Evolutionary conservation across 208 protist genomes (phyloP).

Genomic region (Balamuthia mandrillaris): DNA sequence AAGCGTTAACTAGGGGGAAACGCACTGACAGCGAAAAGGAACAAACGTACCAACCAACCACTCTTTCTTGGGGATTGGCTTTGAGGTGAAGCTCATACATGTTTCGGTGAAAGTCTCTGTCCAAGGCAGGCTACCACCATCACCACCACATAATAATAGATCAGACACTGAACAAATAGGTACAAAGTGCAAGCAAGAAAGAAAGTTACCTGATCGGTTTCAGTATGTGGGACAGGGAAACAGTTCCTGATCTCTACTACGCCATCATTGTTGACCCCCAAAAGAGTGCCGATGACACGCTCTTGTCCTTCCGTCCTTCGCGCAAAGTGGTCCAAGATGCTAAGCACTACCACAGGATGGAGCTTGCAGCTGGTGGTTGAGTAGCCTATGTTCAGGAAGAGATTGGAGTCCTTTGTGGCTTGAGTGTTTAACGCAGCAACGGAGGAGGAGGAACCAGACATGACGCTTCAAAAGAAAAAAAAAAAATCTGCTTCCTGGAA

Average conservation of each 20-base stretch:
- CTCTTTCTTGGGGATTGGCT: conserved; percentile 60
- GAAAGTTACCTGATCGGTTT: conserved; percentile 48
- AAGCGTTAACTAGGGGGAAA: neutral
- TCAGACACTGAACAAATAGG: too few relatives aligned
- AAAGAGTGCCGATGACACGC: conserved; percentile 70
- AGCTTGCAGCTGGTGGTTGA: conserved; percentile 78
- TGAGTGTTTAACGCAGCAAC: too few relatives aligned
- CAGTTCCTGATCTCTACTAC: conserved; percentile 66
- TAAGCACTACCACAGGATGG: conserved; percentile 70
- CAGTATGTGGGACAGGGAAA: conserved; percentile 66
- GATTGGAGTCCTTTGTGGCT: too few relatives aligned
- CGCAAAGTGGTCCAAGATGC: conserved; percentile 68
- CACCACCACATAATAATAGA: too few relatives aligned
- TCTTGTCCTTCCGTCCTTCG: conserved; percentile 51
- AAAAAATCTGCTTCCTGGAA: too few relatives aligned
- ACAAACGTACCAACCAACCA: conserved; percentile 71
- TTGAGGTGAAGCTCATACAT: conserved; percentile 70
- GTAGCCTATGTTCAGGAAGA: too few relatives aligned
- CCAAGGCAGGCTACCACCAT: too few relatives aligned
- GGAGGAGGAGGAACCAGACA: too few relatives aligned
- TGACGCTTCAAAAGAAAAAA: too few relatives aligned
- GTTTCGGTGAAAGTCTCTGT: conserved; percentile 68
- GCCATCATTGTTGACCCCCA: conserved; percentile 63
- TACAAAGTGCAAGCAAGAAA: too few relatives aligned
- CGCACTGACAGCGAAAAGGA: too few relatives aligned